These are phyloP conservation scores for Uncinocarpus reesii DNA, from an alignment of 2,329 filamentous ascomycete genomes.

Conservation along the genomic window DNA sequence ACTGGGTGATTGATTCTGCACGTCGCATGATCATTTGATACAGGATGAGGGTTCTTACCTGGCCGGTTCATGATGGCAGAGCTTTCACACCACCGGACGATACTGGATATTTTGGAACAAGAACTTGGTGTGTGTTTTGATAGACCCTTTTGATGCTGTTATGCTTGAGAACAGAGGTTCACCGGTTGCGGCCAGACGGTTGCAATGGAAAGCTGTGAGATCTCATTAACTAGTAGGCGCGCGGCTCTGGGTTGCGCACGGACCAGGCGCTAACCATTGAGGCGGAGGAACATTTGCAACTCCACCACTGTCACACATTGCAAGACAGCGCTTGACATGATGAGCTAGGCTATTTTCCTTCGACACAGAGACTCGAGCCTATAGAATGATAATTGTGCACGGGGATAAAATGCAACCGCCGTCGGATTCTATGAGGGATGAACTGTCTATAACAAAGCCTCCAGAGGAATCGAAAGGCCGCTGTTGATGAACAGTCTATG, in stretches of 20 bases:
- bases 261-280: conserved; percentile 6
- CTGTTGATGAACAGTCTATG: no score
- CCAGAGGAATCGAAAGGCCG: no score
- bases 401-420: no score
- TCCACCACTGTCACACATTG: neutral
- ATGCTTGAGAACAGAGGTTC: neutral
- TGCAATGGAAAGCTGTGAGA: neutral
- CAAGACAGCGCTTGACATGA: neutral
- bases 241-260: conserved; percentile 11
- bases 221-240: conserved; percentile 2
- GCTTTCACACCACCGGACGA: neutral
- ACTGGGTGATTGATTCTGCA: neutral
- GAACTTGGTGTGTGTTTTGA: neutral
- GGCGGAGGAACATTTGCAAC: neutral
- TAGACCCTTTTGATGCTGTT: neutral
- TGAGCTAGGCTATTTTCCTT: neutral
- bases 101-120: neutral
- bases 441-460: no score
- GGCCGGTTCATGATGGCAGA: conserved; percentile 12
- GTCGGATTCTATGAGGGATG: no score
- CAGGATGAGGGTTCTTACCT: conserved; percentile 8
- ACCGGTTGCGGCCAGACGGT: neutral
- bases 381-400: no score
- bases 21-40: neutral
- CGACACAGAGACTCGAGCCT: no score